These are phyloP conservation scores for Cylindrodendrum hubeiense DNA, from an alignment of 2,329 filamentous ascomycete genomes.

Conservation along the genomic window DNA sequence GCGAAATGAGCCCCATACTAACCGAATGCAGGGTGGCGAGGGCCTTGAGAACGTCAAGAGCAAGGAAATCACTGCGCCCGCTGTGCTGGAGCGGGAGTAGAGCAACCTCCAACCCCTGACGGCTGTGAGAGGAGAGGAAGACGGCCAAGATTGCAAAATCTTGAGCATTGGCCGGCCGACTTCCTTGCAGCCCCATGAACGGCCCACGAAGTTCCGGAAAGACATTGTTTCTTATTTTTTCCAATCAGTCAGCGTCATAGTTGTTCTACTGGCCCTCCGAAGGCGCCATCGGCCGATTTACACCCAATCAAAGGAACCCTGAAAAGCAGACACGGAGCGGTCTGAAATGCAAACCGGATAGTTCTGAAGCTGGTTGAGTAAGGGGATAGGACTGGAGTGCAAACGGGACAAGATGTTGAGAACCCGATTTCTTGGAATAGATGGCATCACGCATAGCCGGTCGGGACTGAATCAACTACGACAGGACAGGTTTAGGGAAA, in stretches of 20 bases:
- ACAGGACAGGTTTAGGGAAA: not conserved
- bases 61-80: conserved; percentile 65
- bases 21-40: conserved; percentile 66
- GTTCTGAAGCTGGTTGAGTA: not conserved
- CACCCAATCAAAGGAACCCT: not conserved
- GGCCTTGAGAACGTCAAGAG: conserved; percentile 69
- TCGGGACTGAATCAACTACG: not conserved
- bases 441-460: not conserved
- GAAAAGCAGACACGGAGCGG: not conserved
- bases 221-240: not conserved
- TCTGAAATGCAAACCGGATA: not conserved
- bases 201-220: not conserved
- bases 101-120: not conserved
- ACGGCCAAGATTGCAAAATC: conserved; percentile 5
- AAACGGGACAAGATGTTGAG: not conserved
- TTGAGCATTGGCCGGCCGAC: not conserved
- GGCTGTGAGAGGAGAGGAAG: not conserved
- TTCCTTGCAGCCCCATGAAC: not conserved
- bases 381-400: not conserved
- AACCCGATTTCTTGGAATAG: not conserved
- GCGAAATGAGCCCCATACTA: conserved; percentile 5
- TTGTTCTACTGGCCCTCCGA: not conserved
- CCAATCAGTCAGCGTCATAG: not conserved
- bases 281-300: not conserved
- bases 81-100: conserved; percentile 62